Conservation (phyloP, 306 rosid species). For the Fragaria nilgerrensis region DNA sequence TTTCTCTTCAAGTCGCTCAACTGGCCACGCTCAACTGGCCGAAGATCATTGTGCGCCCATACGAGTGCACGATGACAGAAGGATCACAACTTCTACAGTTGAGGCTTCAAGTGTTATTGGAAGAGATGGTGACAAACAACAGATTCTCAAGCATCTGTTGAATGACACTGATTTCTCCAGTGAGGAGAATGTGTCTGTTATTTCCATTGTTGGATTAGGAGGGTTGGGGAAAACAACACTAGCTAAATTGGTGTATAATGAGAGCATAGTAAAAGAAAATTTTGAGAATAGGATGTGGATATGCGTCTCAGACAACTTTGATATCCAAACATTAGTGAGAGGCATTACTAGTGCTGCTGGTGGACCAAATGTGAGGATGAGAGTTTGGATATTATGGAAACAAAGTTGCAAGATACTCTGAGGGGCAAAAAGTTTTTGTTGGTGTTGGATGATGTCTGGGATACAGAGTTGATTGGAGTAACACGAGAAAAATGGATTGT, state of each 20-base stretch:
- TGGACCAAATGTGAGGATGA: background rate
- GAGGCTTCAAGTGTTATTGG: too few relatives aligned
- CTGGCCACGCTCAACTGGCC: too few relatives aligned
- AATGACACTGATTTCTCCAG: too few relatives aligned
- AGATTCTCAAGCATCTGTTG: too few relatives aligned
- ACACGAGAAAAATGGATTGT: background rate
- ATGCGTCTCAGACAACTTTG: constrained; percentile 18
- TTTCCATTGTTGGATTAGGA: constrained; percentile 23
- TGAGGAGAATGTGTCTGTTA: background rate
- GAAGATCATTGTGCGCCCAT: too few relatives aligned
- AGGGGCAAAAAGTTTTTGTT: background rate
- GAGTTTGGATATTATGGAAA: background rate
- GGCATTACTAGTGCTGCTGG: background rate
- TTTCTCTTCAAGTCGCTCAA: too few relatives aligned
- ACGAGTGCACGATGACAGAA: too few relatives aligned
- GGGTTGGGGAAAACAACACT: constrained; percentile 25
- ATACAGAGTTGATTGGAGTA: background rate
- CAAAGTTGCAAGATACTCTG: background rate
- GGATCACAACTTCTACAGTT: too few relatives aligned
- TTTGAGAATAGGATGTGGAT: constrained; percentile 28
- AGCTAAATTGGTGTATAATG: constrained; percentile 19
- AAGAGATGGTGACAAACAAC: too few relatives aligned
- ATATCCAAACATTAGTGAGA: background rate
- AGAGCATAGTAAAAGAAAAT: background rate
- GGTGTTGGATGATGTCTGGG: constrained; percentile 29